Evolutionary conservation across 495 filamentous ascomycete species (phyloP).

Genomic region (Xylaria scruposa): DNA sequence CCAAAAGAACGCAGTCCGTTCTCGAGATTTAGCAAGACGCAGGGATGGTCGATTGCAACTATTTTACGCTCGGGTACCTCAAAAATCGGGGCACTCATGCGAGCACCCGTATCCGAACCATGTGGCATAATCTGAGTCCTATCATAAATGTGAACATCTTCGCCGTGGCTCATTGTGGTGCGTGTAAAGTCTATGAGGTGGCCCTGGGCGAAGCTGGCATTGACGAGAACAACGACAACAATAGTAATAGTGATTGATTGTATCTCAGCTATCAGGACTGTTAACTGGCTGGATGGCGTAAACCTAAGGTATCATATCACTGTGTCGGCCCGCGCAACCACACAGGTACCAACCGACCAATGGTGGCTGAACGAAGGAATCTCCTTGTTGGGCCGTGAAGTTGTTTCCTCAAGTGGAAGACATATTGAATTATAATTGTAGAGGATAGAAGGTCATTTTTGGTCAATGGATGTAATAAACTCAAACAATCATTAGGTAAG

Average conservation of each 20-base stretch:
- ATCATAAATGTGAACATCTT: not conserved
- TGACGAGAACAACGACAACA: not conserved
- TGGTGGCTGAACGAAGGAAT: not conserved
- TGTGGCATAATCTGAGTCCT: not conserved
- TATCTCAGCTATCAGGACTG: not conserved
- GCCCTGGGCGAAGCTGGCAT: not conserved
- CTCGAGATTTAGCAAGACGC: slow-evolving; percentile 80
- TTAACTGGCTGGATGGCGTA: not conserved
- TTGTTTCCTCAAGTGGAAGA: not conserved
- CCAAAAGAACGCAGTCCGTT: slow-evolving; percentile 83
- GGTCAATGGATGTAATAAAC: not conserved
- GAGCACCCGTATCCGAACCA: not conserved
- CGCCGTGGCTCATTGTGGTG: not conserved
- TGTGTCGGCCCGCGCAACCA: not conserved
- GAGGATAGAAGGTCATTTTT: not conserved
- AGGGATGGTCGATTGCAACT: slow-evolving; percentile 86
- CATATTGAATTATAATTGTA: not conserved
- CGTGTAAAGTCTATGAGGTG: not conserved
- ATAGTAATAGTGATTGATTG: not conserved
- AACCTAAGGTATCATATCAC: not conserved
- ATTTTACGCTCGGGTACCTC: slow-evolving; percentile 68
- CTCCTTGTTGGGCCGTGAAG: not conserved
- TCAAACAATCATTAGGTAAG: not conserved
- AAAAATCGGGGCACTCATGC: slow-evolving; percentile 45
- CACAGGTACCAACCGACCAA: not conserved